Conservation (phyloP, 352 stramenopile genomes). For the Phytophthora fragariae region DNA sequence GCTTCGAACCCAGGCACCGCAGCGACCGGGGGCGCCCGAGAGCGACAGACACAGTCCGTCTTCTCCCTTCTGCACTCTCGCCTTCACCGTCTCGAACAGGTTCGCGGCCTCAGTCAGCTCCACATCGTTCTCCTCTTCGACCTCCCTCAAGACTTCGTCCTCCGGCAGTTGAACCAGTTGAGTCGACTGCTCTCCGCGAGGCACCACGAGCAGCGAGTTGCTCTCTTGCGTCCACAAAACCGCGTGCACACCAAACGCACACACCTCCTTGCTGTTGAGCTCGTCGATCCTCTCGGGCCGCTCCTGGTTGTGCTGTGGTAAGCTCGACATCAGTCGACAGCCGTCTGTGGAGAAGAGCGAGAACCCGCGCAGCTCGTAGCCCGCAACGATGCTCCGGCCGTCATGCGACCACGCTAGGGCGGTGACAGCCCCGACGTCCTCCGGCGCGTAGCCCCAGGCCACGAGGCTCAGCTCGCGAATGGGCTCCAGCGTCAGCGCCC, state of each 20-base stretch:
- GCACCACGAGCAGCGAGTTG: slow-evolving; percentile 64
- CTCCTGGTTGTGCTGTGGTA: slow-evolving; percentile 80
- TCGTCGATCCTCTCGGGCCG: slow-evolving; percentile 37
- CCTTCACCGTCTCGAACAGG: slow-evolving; percentile 57
- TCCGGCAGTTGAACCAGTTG: slow-evolving; percentile 40
- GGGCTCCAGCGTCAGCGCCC: slow-evolving; percentile 55
- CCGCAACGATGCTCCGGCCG: slow-evolving; percentile 63
- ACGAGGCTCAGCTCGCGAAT: slow-evolving; percentile 69
- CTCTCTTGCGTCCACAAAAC: slow-evolving; percentile 75
- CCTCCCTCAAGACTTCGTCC: slow-evolving; percentile 23
- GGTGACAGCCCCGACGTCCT: slow-evolving; percentile 68
- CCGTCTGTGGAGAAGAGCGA: slow-evolving; percentile 83
- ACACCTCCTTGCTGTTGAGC: slow-evolving; percentile 60
- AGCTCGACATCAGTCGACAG: slow-evolving; percentile 83
- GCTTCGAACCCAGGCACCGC: slow-evolving; percentile 83
- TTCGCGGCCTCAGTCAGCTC: slow-evolving; percentile 28
- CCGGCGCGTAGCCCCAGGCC: slow-evolving; percentile 65
- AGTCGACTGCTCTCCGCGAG: slow-evolving; percentile 56
- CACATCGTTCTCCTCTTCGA: slow-evolving; percentile 25
- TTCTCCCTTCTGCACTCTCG: slow-evolving; percentile 61
- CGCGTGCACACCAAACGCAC: slow-evolving; percentile 59
- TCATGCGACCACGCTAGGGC: slow-evolving; percentile 76
- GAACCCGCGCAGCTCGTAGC: slow-evolving; percentile 79
- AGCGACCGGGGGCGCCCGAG: slow-evolving; percentile 71
- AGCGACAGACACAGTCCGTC: slow-evolving; percentile 85